These are phyloP conservation scores for Sorghum bicolor DNA, from an alignment of 176 grass and related monocot species.

Conservation along the genomic window DNA sequence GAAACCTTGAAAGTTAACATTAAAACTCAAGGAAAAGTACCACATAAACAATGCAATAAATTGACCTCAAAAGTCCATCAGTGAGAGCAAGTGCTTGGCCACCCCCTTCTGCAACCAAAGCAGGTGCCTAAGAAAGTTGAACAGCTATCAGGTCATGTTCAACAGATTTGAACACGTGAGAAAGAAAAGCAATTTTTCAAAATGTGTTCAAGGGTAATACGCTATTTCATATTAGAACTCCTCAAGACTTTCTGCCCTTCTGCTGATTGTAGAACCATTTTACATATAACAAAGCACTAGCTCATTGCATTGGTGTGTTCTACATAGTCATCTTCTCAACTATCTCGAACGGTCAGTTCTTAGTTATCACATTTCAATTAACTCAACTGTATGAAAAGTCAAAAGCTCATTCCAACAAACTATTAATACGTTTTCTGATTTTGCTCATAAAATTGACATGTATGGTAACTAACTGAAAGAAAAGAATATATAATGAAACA, in stretches of 20 bases:
- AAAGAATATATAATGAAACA: slow-evolving; percentile 29
- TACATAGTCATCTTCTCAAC: not conserved
- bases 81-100: slow-evolving; percentile 78
- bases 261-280: not conserved
- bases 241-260: not conserved
- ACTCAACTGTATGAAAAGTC: not conserved
- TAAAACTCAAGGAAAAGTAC: slow-evolving; percentile 42
- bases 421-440: not conserved
- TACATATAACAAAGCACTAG: not conserved
- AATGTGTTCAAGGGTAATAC: not conserved
- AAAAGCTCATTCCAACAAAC: not conserved
- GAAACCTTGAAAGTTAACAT: slow-evolving; percentile 17
- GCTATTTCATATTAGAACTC: not conserved
- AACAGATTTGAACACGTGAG: not conserved
- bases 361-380: not conserved
- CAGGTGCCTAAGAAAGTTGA: slow-evolving; percentile 64
- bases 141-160: slow-evolving; percentile 22
- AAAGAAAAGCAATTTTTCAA: not conserved
- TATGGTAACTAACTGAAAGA: slow-evolving; percentile 13
- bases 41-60: slow-evolving; percentile 45
- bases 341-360: not conserved
- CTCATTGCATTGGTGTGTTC: not conserved
- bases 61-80: slow-evolving; percentile 96
- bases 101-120: slow-evolving; percentile 79
- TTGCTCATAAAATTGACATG: not conserved